These are phyloP conservation scores for Lentinula sp. DNA, from an alignment of 768 basidiomycete species.

Conservation along the genomic window DNA sequence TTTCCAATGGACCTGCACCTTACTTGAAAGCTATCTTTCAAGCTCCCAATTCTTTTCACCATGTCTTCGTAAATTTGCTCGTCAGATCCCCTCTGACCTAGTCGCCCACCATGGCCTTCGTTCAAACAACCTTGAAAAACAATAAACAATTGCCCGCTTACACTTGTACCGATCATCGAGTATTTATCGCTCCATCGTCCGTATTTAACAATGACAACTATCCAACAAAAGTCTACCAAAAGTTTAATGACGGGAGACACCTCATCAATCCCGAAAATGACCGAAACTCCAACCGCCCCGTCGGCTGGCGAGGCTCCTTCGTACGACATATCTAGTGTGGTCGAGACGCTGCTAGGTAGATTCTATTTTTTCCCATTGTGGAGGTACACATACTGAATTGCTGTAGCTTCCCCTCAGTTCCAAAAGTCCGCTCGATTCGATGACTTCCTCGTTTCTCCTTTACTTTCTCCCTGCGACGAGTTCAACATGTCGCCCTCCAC, in stretches of 20 bases:
- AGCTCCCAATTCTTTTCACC: slow-evolving; percentile 45
- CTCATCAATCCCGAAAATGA: neutral
- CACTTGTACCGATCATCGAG: slow-evolving; percentile 32
- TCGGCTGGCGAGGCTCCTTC: slow-evolving; percentile 14
- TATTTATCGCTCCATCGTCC: slow-evolving; percentile 47
- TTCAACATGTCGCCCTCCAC: slow-evolving; percentile 3
- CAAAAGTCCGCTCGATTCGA: slow-evolving; percentile 1
- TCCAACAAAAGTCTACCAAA: slow-evolving; percentile 34
- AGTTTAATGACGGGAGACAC: neutral
- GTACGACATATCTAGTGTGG: slow-evolving; percentile 5
- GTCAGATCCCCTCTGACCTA: slow-evolving; percentile 54
- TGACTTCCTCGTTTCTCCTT: slow-evolving; percentile 7
- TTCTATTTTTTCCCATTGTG: neutral
- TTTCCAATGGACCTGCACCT: slow-evolving; percentile 30
- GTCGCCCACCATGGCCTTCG: slow-evolving; percentile 80
- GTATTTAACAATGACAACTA: slow-evolving; percentile 61
- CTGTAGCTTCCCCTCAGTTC: slow-evolving; percentile 3
- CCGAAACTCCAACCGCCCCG: slow-evolving; percentile 7
- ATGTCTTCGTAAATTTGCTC: slow-evolving; percentile 57
- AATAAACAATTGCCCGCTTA: slow-evolving; percentile 29
- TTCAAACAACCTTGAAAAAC: slow-evolving; percentile 49
- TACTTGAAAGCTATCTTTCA: slow-evolving; percentile 41
- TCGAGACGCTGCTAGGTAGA: slow-evolving; percentile 11
- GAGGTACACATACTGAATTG: neutral
- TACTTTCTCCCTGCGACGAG: slow-evolving; percentile 6